Evolutionary conservation across 805 yeast genomes (phyloP).

Genomic region (Teunomyces aglyptinius): DNA sequence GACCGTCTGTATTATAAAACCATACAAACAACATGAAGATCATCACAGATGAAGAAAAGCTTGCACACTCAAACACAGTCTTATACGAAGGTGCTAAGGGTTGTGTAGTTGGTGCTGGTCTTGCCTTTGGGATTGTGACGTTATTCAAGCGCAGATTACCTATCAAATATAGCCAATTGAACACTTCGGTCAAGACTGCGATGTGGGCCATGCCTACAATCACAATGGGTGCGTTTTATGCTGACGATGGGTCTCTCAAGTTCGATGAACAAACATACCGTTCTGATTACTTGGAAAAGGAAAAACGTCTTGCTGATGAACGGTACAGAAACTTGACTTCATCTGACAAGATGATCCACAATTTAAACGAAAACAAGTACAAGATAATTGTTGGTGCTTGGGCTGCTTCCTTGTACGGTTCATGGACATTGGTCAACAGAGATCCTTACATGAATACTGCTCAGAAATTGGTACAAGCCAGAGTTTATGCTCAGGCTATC

Average conservation of each 20-base stretch:
- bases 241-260: slow-evolving; percentile 46
- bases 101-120: slow-evolving; percentile 29
- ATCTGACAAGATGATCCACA: slow-evolving; percentile 27
- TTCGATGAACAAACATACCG: slow-evolving; percentile 37
- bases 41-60: slow-evolving; percentile 34
- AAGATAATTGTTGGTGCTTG: slow-evolving; percentile 36
- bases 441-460: slow-evolving; percentile 25
- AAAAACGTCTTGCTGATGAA: slow-evolving; percentile 10
- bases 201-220: slow-evolving; percentile 40
- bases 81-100: slow-evolving; percentile 40
- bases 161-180: slow-evolving; percentile 30
- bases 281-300: slow-evolving; percentile 24
- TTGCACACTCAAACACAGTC: slow-evolving; percentile 37
- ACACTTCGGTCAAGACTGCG: slow-evolving; percentile 36
- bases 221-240: slow-evolving; percentile 37
- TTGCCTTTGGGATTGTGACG: slow-evolving; percentile 29
- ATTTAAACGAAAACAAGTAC: slow-evolving; percentile 34
- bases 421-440: slow-evolving; percentile 26
- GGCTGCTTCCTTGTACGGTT: slow-evolving; percentile 36
- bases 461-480: slow-evolving; percentile 28
- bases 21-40: slow-evolving; percentile 30
- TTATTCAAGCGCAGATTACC: slow-evolving; percentile 34
- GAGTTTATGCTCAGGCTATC: slow-evolving; percentile 29
- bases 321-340: slow-evolving; percentile 29
- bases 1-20: neutral